Evolutionary conservation across 2,329 filamentous ascomycete species (phyloP).

Genomic region (Talaromyces sp.): DNA sequence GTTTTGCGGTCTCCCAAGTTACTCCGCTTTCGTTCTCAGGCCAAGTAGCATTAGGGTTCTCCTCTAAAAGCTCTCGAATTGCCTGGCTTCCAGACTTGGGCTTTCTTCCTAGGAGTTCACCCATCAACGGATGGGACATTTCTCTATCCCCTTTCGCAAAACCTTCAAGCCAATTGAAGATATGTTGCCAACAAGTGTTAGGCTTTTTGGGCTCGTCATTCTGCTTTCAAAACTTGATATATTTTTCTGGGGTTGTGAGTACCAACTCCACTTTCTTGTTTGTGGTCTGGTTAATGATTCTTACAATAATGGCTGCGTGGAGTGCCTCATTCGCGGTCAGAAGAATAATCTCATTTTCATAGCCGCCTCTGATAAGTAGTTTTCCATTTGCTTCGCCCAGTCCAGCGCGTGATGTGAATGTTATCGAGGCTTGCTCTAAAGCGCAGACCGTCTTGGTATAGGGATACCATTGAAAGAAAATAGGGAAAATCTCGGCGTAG

Average conservation of each 20-base stretch:
- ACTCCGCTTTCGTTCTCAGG: slow-evolving; percentile 36
- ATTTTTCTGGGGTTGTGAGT: slow-evolving; percentile 38
- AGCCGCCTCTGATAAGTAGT: slow-evolving; percentile 46
- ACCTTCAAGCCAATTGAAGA: slow-evolving; percentile 48
- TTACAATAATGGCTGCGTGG: slow-evolving; percentile 37
- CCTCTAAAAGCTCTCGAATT: slow-evolving; percentile 31
- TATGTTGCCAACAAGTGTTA: slow-evolving; percentile 38
- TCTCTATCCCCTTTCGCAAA: slow-evolving; percentile 47
- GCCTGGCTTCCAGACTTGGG: slow-evolving; percentile 42
- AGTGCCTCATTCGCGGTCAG: slow-evolving; percentile 41
- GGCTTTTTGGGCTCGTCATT: slow-evolving; percentile 40
- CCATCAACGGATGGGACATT: slow-evolving; percentile 44
- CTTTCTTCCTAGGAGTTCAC: slow-evolving; percentile 46
- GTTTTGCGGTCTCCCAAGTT: neutral
- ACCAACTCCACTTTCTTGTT: slow-evolving; percentile 35
- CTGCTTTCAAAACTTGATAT: slow-evolving; percentile 30
- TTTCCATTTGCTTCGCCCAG: slow-evolving; percentile 56
- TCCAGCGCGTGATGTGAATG: slow-evolving; percentile 54
- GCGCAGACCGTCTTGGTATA: slow-evolving; percentile 32
- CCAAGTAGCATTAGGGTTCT: slow-evolving; percentile 43
- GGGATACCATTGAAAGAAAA: slow-evolving; percentile 53
- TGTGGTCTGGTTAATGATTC: slow-evolving; percentile 40
- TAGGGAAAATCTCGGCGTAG: slow-evolving; percentile 60
- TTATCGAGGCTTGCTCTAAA: slow-evolving; percentile 45
- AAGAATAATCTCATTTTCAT: slow-evolving; percentile 39